Evolutionary conservation across 306 rosid genomes (phyloP).

Genomic region (Gastrolobium bilobum): DNA sequence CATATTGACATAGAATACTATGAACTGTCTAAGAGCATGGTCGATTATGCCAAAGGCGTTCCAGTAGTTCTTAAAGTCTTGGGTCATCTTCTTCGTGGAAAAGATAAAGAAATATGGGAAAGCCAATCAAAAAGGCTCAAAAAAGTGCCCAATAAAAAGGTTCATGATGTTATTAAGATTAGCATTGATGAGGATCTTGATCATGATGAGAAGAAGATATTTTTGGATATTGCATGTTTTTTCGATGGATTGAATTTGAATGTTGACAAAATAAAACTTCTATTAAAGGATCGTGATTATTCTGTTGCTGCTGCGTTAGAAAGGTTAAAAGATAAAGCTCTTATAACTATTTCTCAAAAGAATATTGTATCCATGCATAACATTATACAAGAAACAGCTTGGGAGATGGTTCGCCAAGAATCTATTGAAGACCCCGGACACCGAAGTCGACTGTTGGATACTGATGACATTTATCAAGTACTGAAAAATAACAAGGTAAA

Average conservation of each 20-base stretch:
- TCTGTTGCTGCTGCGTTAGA: conserved; percentile 9
- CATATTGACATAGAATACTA: background rate
- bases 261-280: background rate
- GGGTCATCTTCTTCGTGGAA: background rate
- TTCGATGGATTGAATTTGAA: conserved; percentile 19
- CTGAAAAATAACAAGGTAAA: conserved; percentile 31
- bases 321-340: conserved; percentile 36
- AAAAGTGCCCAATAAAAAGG: background rate
- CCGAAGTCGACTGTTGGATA: conserved; percentile 6
- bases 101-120: conserved; percentile 31
- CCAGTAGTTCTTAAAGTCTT: conserved; percentile 40
- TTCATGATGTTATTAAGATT: conserved; percentile 5
- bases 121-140: background rate
- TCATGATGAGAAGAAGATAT: background rate
- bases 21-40: conserved; percentile 3
- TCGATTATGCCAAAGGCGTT: conserved; percentile 6
- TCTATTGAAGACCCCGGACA: background rate
- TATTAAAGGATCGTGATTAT: conserved; percentile 1
- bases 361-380: conserved; percentile 24
- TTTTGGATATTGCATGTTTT: conserved; percentile 40
- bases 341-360: conserved; percentile 16
- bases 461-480: conserved; percentile 9
- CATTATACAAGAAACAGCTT: conserved; percentile 46
- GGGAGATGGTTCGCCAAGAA: conserved; percentile 40
- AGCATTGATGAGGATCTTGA: conserved; percentile 12